phyloP scores from a whole-genome alignment of 495 filamentous ascomycete species.

The Talaromyces ruber region DNA sequence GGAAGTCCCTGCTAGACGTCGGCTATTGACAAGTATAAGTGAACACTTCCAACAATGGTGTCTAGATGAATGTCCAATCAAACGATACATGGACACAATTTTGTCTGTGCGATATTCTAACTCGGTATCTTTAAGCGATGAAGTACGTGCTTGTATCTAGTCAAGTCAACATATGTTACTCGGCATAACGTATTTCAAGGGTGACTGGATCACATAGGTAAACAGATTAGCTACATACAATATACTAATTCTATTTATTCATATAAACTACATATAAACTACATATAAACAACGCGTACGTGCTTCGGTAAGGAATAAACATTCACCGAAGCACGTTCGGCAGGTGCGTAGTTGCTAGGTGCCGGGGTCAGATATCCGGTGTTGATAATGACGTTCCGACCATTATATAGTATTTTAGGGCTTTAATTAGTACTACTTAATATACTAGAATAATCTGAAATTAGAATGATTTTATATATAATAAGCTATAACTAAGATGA shows the following conservation, averaged over 20 bases:
- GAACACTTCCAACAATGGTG: background rate
- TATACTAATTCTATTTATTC: no score
- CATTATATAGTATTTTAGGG: background rate
- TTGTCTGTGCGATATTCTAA: background rate
- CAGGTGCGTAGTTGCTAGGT: no score
- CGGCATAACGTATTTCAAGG: no score
- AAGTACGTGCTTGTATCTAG: background rate
- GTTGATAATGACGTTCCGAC: no score
- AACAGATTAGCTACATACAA: no score
- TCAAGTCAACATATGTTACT: background rate
- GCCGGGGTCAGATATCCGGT: no score
- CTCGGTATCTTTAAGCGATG: background rate
- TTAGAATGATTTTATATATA: background rate
- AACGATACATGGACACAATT: background rate
- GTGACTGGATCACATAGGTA: no score
- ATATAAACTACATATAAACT: no score
- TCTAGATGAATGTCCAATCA: background rate
- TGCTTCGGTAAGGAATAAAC: no score
- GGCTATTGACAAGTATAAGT: background rate
- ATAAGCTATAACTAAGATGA: background rate
- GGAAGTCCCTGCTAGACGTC: background rate
- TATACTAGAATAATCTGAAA: background rate
- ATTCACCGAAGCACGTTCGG: no score
- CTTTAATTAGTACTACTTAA: background rate
- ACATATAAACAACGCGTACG: no score